Base-by-base conservation (phyloP, 805 yeast genomes). In the Kuraishia cidri region DNA sequence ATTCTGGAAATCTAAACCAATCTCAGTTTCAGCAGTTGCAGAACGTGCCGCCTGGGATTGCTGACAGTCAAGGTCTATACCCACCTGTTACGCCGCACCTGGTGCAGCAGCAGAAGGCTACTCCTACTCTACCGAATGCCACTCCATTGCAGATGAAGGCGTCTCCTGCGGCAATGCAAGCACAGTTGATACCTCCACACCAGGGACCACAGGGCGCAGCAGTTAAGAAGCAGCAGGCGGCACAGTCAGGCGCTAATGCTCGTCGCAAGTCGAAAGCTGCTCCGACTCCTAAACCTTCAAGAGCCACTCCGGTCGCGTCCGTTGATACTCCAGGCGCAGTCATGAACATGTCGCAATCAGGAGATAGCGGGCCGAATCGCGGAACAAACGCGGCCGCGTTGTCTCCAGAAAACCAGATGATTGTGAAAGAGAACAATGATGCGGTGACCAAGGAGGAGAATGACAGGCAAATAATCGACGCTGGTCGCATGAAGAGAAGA, bases 401-500 rank as follows among this genome's bases (percentile, higher is more conserved):
- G 26, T 44, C 54, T 4, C 49, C 53, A 6, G 56, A 53, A 39
- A 44, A 44, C 15, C 63, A 55, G 28, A 33, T 42, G 24, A 37
- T 50, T 13, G 24, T 57, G 35, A 47, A 46, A 29, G 61, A 54
- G 20, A 55, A 56, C 31, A 36, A 41, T 6, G 58, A 52, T 17
- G 32, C 42, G 33, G 33, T 54, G 14, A 38, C 44, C 7, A 48
- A 43, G 27, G 61, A 58, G 30, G 61, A 51, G 25, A 24, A 43
- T 10, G 41, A 43, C 13, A 32, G 46, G 23, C 45, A 38, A 6
- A 35, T 31, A 4, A 38, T 54, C 15, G 77, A 70, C 42, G 47
- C 58, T 10, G 64, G 63, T 38, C 52, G 69, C 38, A 57, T 56
- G 29, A 62, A 54, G 37, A 52, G 79, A 34, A 56, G 72, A 28